These are phyloP conservation scores for Blastobotrys elegans DNA, from an alignment of 1,139 yeast species.

Conservation along the genomic window DNA sequence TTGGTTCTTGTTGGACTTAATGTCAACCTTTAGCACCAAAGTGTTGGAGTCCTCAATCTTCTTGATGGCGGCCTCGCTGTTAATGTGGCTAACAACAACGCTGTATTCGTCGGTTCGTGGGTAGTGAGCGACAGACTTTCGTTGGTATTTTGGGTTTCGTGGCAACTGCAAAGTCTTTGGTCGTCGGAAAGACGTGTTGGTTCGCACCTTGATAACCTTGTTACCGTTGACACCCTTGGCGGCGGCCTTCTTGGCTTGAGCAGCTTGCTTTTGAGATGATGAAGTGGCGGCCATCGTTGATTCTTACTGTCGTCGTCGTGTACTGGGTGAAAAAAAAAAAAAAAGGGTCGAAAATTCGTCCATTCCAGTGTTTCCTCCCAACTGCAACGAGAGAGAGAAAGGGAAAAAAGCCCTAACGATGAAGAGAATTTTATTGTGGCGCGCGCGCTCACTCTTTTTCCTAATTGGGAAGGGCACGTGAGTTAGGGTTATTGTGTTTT, in stretches of 20 bases:
- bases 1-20: slow-evolving; percentile 96
- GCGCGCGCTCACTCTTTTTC: too few species aligned
- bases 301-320: too few species aligned
- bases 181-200: slow-evolving; percentile 90
- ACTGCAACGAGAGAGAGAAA: too few species aligned
- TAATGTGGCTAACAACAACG: slow-evolving; percentile 91
- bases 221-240: slow-evolving; percentile 94
- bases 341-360: too few species aligned
- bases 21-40: slow-evolving; percentile 95
- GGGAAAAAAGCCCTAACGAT: too few species aligned
- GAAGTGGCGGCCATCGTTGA: slow-evolving; percentile 5
- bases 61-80: slow-evolving; percentile 98
- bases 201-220: slow-evolving; percentile 91
- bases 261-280: slow-evolving; percentile 57
- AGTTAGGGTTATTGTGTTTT: background rate
- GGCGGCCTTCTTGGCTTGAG: slow-evolving; percentile 98
- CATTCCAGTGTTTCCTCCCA: too few species aligned
- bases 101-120: slow-evolving; percentile 96
- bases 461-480: too few species aligned
- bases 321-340: too few species aligned
- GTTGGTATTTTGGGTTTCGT: slow-evolving; percentile 91
- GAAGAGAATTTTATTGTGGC: too few species aligned
- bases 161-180: slow-evolving; percentile 96
- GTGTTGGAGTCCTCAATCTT: slow-evolving; percentile 99
- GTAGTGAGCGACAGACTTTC: slow-evolving; percentile 96